phyloP scores from a whole-genome alignment of 371 early-diverging fungal genomes.

The Circinella minor region DNA sequence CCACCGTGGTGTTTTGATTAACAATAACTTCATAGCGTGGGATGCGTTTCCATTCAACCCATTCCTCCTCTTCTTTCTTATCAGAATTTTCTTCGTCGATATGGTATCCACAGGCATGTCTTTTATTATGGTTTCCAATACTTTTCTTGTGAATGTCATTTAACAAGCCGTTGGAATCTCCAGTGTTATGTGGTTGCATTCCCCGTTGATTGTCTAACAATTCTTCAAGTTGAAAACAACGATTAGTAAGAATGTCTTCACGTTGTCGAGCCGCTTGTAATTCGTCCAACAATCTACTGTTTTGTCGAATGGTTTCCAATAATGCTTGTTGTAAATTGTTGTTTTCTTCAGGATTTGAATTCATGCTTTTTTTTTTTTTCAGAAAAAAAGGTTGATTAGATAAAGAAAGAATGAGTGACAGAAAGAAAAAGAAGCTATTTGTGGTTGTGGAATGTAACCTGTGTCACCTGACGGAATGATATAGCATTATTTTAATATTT shows the following conservation, averaged over 20 bases:
- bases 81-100: not conserved
- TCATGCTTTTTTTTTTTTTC: not conserved
- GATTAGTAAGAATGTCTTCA: not conserved
- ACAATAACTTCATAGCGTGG: slow-evolving; percentile 1
- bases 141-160: not conserved
- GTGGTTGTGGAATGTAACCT: too few relatives aligned
- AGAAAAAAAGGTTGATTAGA: too few relatives aligned
- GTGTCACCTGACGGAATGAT: not conserved
- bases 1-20: not conserved
- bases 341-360: not conserved
- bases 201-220: not conserved
- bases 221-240: not conserved
- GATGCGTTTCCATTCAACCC: not conserved
- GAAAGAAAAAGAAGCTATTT: not conserved
- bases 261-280: slow-evolving; percentile 5
- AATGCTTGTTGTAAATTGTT: not conserved
- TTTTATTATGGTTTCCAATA: not conserved
- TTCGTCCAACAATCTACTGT: not conserved
- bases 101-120: not conserved
- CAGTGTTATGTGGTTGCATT: not conserved
- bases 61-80: not conserved
- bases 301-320: slow-evolving; percentile 1
- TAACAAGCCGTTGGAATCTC: too few relatives aligned
- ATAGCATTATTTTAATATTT: too few relatives aligned
- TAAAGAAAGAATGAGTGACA: not conserved